These are phyloP conservation scores for Xylaria sp. DNA, from an alignment of 2,329 filamentous ascomycete species.

Conservation along the genomic window DNA sequence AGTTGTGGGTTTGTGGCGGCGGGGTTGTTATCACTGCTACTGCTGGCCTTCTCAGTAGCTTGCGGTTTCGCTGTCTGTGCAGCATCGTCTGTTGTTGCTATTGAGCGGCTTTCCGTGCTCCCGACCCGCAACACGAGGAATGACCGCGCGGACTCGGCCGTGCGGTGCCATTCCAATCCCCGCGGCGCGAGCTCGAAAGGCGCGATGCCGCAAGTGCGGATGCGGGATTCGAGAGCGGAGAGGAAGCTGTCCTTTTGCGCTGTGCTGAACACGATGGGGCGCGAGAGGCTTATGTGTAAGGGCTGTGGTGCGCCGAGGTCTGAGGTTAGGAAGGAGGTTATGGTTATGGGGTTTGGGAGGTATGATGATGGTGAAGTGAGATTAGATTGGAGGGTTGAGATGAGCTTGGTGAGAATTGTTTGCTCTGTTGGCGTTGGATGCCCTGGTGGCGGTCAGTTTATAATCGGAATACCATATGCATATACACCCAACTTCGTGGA, in stretches of 20 bases:
- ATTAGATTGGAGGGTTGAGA: constrained; percentile 52
- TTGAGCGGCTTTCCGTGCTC: constrained; percentile 14
- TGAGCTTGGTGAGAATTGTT: constrained; percentile 57
- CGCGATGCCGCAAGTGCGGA: constrained; percentile 52
- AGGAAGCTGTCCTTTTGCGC: constrained; percentile 78
- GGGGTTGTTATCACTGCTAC: too few relatives aligned
- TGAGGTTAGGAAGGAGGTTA: constrained; percentile 76
- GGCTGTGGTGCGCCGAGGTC: constrained; percentile 82
- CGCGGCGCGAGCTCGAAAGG: constrained; percentile 56
- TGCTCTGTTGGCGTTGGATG: constrained; percentile 55
- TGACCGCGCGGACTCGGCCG: constrained; percentile 73
- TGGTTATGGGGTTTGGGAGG: constrained; percentile 31
- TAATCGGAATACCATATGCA: background rate
- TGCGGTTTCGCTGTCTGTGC: too few relatives aligned
- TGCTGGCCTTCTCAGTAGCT: too few relatives aligned
- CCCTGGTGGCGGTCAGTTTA: constrained; percentile 40
- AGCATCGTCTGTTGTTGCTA: background rate
- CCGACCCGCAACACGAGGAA: constrained; percentile 83
- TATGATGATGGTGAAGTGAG: constrained; percentile 41
- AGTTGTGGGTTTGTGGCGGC: constrained; percentile 61
- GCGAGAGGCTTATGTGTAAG: constrained; percentile 90
- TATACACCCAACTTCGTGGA: background rate
- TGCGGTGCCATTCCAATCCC: constrained; percentile 62
- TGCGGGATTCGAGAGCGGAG: constrained; percentile 57
- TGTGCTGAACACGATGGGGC: constrained; percentile 79